Evolutionary conservation across 352 stramenopile genomes (phyloP).

Genomic region (Phytopythium delawarense): DNA sequence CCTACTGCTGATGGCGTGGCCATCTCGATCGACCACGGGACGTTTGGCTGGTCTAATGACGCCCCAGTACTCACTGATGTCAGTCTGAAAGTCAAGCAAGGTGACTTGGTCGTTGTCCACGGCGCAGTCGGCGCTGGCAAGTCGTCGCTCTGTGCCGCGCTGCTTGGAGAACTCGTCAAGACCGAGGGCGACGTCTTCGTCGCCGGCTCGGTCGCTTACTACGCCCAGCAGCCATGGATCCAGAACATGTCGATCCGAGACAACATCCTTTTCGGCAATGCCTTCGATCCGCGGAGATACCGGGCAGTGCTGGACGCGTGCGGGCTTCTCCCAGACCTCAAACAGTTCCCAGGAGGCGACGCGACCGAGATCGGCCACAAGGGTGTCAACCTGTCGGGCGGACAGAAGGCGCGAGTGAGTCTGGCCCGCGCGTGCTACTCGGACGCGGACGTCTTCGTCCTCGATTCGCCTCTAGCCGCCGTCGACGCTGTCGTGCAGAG

Average conservation of each 20-base stretch:
- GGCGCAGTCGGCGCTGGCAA: conserved; percentile 49
- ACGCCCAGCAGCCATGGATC: conserved; percentile 86
- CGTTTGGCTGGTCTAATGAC: conserved; percentile 31
- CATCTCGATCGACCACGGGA: conserved; percentile 23
- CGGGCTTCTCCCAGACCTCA: conserved; percentile 80
- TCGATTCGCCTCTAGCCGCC: conserved; percentile 91
- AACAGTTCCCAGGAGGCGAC: conserved; percentile 82
- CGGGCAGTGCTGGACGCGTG: conserved; percentile 62
- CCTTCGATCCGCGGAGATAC: conserved; percentile 34
- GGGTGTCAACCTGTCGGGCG: conserved; percentile 92
- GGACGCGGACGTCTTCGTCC: conserved; percentile 59
- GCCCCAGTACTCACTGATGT: conserved; percentile 25
- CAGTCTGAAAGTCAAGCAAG: conserved; percentile 31
- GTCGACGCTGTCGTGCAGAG: conserved; percentile 93
- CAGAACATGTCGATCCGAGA: conserved; percentile 90
- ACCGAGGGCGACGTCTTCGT: conserved; percentile 30
- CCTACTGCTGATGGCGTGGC: conserved; percentile 9
- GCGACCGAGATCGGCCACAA: conserved; percentile 94
- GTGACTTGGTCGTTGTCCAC: conserved; percentile 50
- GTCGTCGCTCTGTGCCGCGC: conserved; percentile 42
- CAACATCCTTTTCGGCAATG: conserved; percentile 92
- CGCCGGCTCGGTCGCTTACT: conserved; percentile 42
- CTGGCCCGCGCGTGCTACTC: conserved; percentile 65
- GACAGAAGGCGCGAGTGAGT: conserved; percentile 86
- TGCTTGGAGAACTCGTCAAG: conserved; percentile 87